A percentile compares a stretch with the other conserved stretches of the same genome.
Evolutionary conservation across 2,329 filamentous ascomycete genomes (phyloP).

Genomic region (Amphichorda felina): DNA sequence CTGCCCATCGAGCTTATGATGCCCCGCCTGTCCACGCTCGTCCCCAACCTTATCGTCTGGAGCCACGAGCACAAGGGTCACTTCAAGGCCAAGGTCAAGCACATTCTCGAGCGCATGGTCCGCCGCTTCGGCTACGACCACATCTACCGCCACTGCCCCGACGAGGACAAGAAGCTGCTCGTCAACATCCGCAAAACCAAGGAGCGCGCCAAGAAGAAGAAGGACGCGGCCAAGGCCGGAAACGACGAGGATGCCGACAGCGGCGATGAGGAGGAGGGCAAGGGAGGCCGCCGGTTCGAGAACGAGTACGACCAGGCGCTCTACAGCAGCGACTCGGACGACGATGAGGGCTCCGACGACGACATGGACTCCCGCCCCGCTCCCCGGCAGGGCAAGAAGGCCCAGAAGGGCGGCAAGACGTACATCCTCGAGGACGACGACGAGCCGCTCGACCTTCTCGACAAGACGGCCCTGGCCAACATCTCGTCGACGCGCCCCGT

Average conservation of each 20-base stretch:
- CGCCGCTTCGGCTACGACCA: conserved; percentile 76
- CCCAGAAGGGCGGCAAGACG: conserved; percentile 52
- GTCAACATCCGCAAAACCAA: conserved; percentile 92
- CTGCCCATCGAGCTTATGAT: conserved; percentile 70
- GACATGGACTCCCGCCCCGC: conserved; percentile 30
- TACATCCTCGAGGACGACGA: conserved; percentile 94
- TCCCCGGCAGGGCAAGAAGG: conserved; percentile 29
- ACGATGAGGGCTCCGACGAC: conserved; percentile 36
- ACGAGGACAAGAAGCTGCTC: conserved; percentile 80
- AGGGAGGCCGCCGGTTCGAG: conserved; percentile 53
- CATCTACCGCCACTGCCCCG: conserved; percentile 71
- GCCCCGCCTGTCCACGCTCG: conserved; percentile 61
- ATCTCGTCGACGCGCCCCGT: conserved; percentile 84
- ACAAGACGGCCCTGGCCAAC: conserved; percentile 77
- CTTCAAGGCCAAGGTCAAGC: conserved; percentile 95
- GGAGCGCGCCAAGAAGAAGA: conserved; percentile 83
- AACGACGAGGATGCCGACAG: conserved; percentile 46
- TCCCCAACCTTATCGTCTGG: conserved; percentile 91
- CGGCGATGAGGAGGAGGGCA: conserved; percentile 33
- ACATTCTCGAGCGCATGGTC: conserved; percentile 91
- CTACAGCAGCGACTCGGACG: conserved; percentile 62
- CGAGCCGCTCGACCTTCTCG: conserved; percentile 88
- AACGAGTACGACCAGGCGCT: conserved; percentile 95
- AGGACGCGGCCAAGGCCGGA: conserved; percentile 51
- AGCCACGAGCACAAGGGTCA: conserved; percentile 97